These are phyloP conservation scores for Pseudodiploospora longispora DNA, from an alignment of 2,329 filamentous ascomycete genomes.

Conservation along the genomic window DNA sequence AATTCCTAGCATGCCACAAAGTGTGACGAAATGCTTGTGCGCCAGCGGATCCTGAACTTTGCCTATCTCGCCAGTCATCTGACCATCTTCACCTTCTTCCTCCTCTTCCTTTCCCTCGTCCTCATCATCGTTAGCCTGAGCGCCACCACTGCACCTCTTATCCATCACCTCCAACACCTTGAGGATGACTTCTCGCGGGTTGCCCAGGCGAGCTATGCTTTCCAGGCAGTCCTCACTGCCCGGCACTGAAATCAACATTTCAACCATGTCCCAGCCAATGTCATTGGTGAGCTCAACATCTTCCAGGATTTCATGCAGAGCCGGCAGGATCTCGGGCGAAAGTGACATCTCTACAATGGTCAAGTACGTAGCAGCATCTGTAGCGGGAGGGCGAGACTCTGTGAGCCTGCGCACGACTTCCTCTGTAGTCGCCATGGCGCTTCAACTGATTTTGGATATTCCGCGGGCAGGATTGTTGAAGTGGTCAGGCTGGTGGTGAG, in stretches of 20 bases:
- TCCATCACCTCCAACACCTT: slow-evolving; percentile 70
- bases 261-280: slow-evolving; percentile 79
- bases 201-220: slow-evolving; percentile 68
- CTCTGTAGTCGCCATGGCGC: slow-evolving; percentile 25
- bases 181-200: slow-evolving; percentile 73
- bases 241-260: slow-evolving; percentile 61
- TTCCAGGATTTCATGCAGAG: slow-evolving; percentile 60
- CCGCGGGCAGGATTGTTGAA: background rate
- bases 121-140: slow-evolving; percentile 15
- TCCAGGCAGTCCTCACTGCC: slow-evolving; percentile 63
- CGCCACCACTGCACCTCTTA: slow-evolving; percentile 23
- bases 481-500: background rate
- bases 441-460: background rate
- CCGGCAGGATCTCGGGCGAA: slow-evolving; percentile 56
- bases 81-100: slow-evolving; percentile 8
- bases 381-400: slow-evolving; percentile 42
- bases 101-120: background rate
- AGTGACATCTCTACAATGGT: slow-evolving; percentile 71
- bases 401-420: slow-evolving; percentile 37
- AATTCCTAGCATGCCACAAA: slow-evolving; percentile 64
- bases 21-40: slow-evolving; percentile 52
- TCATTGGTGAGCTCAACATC: slow-evolving; percentile 62
- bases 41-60: background rate
- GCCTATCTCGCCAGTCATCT: too few relatives aligned
- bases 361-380: slow-evolving; percentile 67